Evolutionary conservation across 1,284 basidiomycete genomes (phyloP).

Genomic region (Ustilago cynodontis): DNA sequence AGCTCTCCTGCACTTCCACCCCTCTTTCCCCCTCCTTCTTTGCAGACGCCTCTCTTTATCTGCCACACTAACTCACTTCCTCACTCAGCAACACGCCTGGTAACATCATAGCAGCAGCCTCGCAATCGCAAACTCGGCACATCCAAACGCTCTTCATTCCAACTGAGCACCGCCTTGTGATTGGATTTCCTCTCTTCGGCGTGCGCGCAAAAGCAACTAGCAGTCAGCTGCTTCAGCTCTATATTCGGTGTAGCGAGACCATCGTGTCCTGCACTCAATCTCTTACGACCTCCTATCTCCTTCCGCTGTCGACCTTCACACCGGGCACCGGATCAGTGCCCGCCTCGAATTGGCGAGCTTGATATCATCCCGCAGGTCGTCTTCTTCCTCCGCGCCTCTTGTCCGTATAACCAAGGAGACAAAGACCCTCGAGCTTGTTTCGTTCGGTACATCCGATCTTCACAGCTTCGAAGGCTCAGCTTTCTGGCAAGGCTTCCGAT

Average conservation of each 20-base stretch:
- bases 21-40: not conserved
- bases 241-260: not conserved
- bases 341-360: not conserved
- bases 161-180: not conserved
- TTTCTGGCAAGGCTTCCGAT: no score
- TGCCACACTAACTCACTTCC: not conserved
- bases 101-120: not conserved
- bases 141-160: not conserved
- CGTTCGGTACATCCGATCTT: constrained; percentile 3
- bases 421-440: constrained; percentile 4
- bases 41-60: constrained; percentile 2
- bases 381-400: not conserved
- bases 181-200: no score
- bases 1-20: not conserved
- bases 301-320: constrained; percentile 6
- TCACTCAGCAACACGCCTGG: not conserved
- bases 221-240: constrained; percentile 9
- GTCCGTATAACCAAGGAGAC: not conserved
- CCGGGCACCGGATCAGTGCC: not conserved
- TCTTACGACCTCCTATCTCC: constrained; percentile 9
- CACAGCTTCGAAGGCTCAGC: not conserved
- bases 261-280: no score
- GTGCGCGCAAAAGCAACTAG: constrained; percentile 3
- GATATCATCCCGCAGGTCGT: constrained; percentile 8
- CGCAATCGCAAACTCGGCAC: constrained; percentile 5